Evolutionary conservation across 257 asterid species (phyloP).

Genomic region (Solanum virginianum): DNA sequence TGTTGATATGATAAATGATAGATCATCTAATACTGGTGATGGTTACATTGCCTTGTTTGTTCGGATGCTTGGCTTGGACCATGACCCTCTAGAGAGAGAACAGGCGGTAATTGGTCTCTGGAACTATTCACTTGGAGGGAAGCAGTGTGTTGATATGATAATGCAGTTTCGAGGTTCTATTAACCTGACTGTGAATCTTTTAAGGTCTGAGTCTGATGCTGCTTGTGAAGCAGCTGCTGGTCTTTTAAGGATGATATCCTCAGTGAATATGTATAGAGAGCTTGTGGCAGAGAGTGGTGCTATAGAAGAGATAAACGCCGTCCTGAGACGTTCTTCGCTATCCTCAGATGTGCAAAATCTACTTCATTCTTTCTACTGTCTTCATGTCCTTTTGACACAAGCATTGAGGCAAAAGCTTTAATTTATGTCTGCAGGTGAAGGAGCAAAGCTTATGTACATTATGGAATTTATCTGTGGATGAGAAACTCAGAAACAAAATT

Average conservation of each 20-base stretch:
- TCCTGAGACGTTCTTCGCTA: slow-evolving; percentile 45
- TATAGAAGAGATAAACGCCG: slow-evolving; percentile 58
- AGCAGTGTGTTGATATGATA: slow-evolving; percentile 53
- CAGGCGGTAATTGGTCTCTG: slow-evolving; percentile 66
- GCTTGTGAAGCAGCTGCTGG: slow-evolving; percentile 92
- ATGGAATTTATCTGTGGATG: slow-evolving; percentile 79
- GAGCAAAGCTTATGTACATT: slow-evolving; percentile 64
- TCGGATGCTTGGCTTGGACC: slow-evolving; percentile 82
- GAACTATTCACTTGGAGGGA: slow-evolving; percentile 81
- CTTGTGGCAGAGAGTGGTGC: slow-evolving; percentile 72
- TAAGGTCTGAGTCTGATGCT: slow-evolving; percentile 52
- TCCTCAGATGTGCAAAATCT: slow-evolving; percentile 38
- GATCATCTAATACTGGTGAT: slow-evolving; percentile 31
- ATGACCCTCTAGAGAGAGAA: slow-evolving; percentile 67
- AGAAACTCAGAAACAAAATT: slow-evolving; percentile 45
- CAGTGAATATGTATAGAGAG: slow-evolving; percentile 50
- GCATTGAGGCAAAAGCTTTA: slow-evolving; percentile 10
- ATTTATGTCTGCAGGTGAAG: slow-evolving; percentile 47
- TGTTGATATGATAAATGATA: slow-evolving; percentile 17
- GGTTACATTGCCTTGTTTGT: slow-evolving; percentile 50
- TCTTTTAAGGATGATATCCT: slow-evolving; percentile 48
- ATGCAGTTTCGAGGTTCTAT: slow-evolving; percentile 51
- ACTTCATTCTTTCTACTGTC: not conserved
- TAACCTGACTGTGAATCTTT: slow-evolving; percentile 69
- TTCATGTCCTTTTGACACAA: not conserved